Conservation (phyloP, 1,139 yeast genomes). For the Hemisphaericaspora xylofermentans region DNA sequence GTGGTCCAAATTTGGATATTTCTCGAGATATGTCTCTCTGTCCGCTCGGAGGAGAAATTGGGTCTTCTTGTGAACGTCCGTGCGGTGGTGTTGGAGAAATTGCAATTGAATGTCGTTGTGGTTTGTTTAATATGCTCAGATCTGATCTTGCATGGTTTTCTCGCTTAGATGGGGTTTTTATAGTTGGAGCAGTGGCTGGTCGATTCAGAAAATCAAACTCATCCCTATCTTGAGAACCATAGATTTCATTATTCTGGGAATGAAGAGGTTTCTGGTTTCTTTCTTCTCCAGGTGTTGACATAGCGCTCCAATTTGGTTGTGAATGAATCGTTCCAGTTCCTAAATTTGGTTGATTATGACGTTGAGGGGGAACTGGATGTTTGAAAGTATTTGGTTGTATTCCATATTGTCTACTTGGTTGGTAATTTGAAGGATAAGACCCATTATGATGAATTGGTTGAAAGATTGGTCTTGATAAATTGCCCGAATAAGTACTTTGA, state of each 20-base stretch:
- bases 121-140: slow-evolving; percentile 9
- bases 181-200: slow-evolving; percentile 10
- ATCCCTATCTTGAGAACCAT: slow-evolving; percentile 6
- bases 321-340: background rate
- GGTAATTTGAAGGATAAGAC: slow-evolving; percentile 3
- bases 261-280: slow-evolving; percentile 1
- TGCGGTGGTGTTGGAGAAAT: slow-evolving; percentile 15
- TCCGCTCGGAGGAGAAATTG: slow-evolving; percentile 14
- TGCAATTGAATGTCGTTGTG: slow-evolving; percentile 19
- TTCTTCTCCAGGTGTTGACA: slow-evolving; percentile 23
- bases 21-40: slow-evolving; percentile 4
- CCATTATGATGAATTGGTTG: slow-evolving; percentile 14
- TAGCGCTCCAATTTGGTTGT: slow-evolving; percentile 19
- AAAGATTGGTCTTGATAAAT: slow-evolving; percentile 8
- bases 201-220: slow-evolving; percentile 12
- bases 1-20: slow-evolving; percentile 3
- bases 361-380: background rate
- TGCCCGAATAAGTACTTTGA: slow-evolving; percentile 7
- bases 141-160: background rate
- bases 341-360: background rate
- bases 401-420: background rate
- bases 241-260: background rate
- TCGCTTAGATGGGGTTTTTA: background rate
- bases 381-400: slow-evolving; percentile 3
- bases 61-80: slow-evolving; percentile 1